Conservation (phyloP, 108 stramenopile genomes). For the Schizochytrium sp. region DNA sequence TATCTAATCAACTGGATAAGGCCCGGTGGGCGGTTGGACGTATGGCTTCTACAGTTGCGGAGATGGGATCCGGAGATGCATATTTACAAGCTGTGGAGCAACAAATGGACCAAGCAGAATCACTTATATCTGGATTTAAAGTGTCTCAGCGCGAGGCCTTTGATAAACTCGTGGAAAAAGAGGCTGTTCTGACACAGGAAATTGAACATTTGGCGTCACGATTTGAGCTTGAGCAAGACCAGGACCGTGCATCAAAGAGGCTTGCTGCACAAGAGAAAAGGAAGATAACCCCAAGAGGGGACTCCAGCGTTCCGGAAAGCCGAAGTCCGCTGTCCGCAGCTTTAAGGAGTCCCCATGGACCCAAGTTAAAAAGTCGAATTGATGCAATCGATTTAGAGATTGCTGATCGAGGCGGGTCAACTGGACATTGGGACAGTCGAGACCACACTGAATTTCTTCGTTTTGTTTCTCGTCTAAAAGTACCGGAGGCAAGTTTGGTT, state of each 20-base stretch:
- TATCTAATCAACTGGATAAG: slow-evolving; percentile 33
- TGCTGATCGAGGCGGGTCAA: slow-evolving; percentile 3
- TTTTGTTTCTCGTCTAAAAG: slow-evolving; percentile 53
- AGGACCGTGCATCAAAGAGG: slow-evolving; percentile 8
- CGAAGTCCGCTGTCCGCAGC: slow-evolving; percentile 9
- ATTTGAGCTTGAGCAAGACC: slow-evolving; percentile 24
- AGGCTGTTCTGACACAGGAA: background rate
- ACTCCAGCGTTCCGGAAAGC: too few species aligned
- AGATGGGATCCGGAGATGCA: slow-evolving; percentile 35
- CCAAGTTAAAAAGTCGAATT: slow-evolving; percentile 9
- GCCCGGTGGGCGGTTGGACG: slow-evolving; percentile 25
- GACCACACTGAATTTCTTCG: slow-evolving; percentile 51
- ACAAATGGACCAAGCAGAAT: slow-evolving; percentile 33
- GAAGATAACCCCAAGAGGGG: background rate
- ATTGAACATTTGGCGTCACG: background rate
- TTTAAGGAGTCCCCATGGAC: background rate
- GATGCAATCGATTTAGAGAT: slow-evolving; percentile 42
- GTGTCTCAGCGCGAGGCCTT: background rate
- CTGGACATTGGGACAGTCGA: slow-evolving; percentile 11
- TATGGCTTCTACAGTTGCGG: background rate
- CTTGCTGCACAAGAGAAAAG: slow-evolving; percentile 20
- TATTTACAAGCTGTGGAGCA: slow-evolving; percentile 2
- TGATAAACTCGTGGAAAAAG: background rate
- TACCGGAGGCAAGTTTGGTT: background rate
- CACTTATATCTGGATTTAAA: background rate